Percentiles rank a stretch among this genome's conserved stretches.
Evolutionary conservation across 179 eudicot genomes (phyloP).

Genomic region (Camellia oleifera): DNA sequence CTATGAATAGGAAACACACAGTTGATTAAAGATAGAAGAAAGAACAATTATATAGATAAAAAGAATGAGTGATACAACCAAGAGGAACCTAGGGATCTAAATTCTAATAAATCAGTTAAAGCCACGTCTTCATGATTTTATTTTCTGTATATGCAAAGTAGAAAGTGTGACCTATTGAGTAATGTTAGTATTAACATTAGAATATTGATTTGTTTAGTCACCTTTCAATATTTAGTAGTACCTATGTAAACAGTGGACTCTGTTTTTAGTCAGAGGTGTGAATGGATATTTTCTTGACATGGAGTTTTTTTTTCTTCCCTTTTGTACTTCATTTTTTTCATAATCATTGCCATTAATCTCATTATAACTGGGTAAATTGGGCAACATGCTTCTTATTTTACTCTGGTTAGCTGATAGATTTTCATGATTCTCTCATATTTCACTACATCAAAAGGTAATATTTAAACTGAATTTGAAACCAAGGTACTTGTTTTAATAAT

Average conservation of each 20-base stretch:
- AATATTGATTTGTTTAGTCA: neutral
- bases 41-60: neutral
- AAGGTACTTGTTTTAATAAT: slow-evolving; percentile 3
- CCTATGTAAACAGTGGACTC: neutral
- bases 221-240: neutral
- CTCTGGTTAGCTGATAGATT: neutral
- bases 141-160: neutral
- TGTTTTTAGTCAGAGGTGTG: neutral
- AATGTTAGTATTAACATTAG: neutral
- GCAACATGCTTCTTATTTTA: neutral
- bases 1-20: neutral
- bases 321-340: neutral
- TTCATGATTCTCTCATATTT: neutral
- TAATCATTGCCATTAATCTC: neutral
- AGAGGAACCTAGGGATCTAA: neutral
- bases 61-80: neutral
- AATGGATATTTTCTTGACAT: neutral
- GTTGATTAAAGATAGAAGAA: neutral
- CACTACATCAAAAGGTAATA: neutral
- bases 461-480: neutral
- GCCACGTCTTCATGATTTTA: neutral
- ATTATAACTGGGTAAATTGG: neutral
- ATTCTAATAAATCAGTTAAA: neutral
- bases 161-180: neutral
- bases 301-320: neutral